Conservation (phyloP, 441 rosid species). For the Pelargonium exstipulatum region DNA sequence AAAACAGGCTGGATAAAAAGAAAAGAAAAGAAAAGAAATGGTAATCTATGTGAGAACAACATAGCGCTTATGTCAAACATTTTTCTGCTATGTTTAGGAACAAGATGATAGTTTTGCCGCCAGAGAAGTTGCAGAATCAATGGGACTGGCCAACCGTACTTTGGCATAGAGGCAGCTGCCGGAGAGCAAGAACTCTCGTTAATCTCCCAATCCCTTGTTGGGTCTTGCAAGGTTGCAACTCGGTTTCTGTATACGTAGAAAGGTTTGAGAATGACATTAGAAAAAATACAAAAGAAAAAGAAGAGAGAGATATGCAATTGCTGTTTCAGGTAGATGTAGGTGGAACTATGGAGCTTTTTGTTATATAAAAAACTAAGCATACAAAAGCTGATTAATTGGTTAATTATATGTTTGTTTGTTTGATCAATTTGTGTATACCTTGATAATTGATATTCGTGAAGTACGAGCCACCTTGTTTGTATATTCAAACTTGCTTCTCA, state of each 20-base stretch:
- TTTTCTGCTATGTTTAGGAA: conserved; percentile 42
- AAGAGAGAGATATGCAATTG: too few species aligned
- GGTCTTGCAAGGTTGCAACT: neutral
- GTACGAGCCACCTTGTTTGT: neutral
- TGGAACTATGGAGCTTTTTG: too few species aligned
- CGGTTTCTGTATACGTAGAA: neutral
- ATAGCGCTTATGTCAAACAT: neutral
- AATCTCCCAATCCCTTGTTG: neutral
- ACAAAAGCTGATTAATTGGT: too few species aligned
- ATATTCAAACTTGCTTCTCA: neutral
- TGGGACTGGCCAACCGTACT: conserved; percentile 55
- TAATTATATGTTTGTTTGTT: neutral
- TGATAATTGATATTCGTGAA: neutral
- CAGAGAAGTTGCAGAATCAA: conserved; percentile 62
- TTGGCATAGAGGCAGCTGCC: conserved; percentile 27
- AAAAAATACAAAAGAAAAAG: neutral
- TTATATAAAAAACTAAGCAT: too few species aligned
- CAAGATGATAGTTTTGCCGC: conserved; percentile 70
- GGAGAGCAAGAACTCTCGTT: too few species aligned
- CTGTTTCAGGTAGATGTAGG: too few species aligned
- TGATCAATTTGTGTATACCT: neutral
- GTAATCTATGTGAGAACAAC: neutral
- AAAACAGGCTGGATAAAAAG: neutral
- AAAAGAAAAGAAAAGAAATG: too few species aligned
- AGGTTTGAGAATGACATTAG: neutral